These are phyloP conservation scores for Linum tenue DNA, from an alignment of 345 rosid genomes.

Conservation along the genomic window DNA sequence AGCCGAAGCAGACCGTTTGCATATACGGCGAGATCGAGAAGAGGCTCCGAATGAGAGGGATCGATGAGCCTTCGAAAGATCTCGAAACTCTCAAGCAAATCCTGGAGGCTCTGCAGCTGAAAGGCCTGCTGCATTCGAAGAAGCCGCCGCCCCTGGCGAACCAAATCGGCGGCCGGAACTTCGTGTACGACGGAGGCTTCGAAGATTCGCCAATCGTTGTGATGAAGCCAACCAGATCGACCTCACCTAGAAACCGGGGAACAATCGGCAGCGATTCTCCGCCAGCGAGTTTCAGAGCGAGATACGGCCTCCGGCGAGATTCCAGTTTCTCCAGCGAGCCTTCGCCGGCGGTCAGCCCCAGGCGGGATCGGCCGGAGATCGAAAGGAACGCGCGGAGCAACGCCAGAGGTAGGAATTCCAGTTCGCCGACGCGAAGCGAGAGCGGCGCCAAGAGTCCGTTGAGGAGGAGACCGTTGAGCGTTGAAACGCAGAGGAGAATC, in stretches of 20 bases:
- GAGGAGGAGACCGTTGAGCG: slow-evolving; percentile 32
- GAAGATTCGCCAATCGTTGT: slow-evolving; percentile 45
- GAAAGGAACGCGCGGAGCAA: slow-evolving; percentile 28
- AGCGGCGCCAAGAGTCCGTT: slow-evolving; percentile 39
- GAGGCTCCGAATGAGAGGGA: slow-evolving; percentile 53
- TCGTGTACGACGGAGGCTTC: slow-evolving; percentile 32
- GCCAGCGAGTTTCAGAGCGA: slow-evolving; percentile 30
- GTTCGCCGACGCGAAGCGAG: slow-evolving; percentile 37
- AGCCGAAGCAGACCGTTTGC: slow-evolving; percentile 38
- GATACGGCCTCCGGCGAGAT: slow-evolving; percentile 25
- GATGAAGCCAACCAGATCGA: slow-evolving; percentile 35
- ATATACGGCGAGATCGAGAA: slow-evolving; percentile 55
- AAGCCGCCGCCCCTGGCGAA: slow-evolving; percentile 19
- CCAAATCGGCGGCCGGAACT: slow-evolving; percentile 30
- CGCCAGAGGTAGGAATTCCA: slow-evolving; percentile 33
- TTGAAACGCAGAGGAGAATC: slow-evolving; percentile 34
- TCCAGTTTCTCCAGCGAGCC: slow-evolving; percentile 20
- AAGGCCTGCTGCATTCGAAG: slow-evolving; percentile 75
- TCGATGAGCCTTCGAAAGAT: slow-evolving; percentile 69
- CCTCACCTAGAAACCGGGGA: slow-evolving; percentile 16
- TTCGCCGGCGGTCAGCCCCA: slow-evolving; percentile 32
- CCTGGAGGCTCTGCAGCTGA: slow-evolving; percentile 79
- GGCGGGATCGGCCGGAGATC: slow-evolving; percentile 30
- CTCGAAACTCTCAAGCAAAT: slow-evolving; percentile 79
- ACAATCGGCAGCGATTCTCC: slow-evolving; percentile 29